Base-by-base conservation (phyloP, 176 grass and related monocot genomes). In the Bothriochloa decipiens region DNA sequence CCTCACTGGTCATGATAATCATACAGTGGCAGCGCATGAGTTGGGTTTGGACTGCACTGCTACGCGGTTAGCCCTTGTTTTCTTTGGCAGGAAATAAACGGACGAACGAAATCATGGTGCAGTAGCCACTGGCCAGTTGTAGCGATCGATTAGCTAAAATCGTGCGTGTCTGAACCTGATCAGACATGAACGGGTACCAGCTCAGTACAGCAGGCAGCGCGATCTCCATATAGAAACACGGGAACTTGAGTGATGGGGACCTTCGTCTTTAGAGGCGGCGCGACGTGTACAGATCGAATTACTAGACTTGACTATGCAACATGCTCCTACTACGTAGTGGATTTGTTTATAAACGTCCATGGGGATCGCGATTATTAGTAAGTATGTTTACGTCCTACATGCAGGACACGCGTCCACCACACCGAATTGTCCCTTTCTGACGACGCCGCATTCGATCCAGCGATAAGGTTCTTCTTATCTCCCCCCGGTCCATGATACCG, bases 401-500 rank as follows among this genome's bases (percentile, higher is more conserved):
- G 45, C 3, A 47, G 11, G 45, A 14, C 45, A 47, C 3, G 45
- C 45, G 45, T 47, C 45, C 12, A 47, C 12, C 45, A 3, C 45
- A 47, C 45, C 45, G 45, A 10, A 8, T 42, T 8, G 41, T 10
- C 39, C 41, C 41, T 42, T 42, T 42, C 8, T 42, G 41, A 42
- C 41, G 6, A 40, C 39, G 39, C 39, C 7, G 39, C 6, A 40
- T 40, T 40, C 39, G 39, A 6, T 40, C 39, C 39, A 98, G 77
- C 29, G 73, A 82, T 63, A 77, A 77, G 79, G 20, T 47, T 43
- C 17, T 15, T 10, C 16, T 22, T 22, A 37, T 58, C 55, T 47
- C 0, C 55, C 0, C 35, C 33, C 39, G 55, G 17, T 16, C 45
- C 25, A 65, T 20, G 71, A 37, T 16, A 29, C 41, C 15, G 53